Evolutionary conservation across 139 green algal genomes (phyloP).

Genomic region (Trebouxia sp.): DNA sequence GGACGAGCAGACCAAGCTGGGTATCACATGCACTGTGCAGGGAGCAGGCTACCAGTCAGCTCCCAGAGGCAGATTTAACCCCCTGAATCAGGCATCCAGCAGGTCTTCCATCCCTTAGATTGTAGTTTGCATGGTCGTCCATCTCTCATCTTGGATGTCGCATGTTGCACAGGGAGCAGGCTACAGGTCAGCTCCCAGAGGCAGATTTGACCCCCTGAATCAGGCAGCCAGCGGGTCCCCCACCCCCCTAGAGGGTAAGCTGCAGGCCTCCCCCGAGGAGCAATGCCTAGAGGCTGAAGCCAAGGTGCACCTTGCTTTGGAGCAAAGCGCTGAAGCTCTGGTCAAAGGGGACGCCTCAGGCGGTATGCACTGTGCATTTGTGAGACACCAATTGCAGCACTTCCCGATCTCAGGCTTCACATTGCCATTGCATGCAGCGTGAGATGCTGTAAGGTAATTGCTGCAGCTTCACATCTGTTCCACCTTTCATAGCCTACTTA

Average conservation of each 20-base stretch:
- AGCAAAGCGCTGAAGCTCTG: constrained; percentile 51
- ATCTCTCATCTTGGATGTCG: too few relatives aligned
- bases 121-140: constrained; percentile 58
- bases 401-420: too few relatives aligned
- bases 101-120: constrained; percentile 33
- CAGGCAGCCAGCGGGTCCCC: constrained; percentile 32
- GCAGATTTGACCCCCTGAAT: constrained; percentile 66
- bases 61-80: constrained; percentile 61
- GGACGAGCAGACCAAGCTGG: too few relatives aligned
- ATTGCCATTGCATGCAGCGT: too few relatives aligned
- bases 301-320: constrained; percentile 79
- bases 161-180: constrained; percentile 55
- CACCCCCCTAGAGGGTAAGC: constrained; percentile 48
- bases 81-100: constrained; percentile 49
- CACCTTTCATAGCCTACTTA: too few relatives aligned
- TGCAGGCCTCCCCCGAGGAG: constrained; percentile 56
- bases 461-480: too few relatives aligned
- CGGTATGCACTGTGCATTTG: constrained; percentile 4
- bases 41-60: constrained; percentile 65
- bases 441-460: too few relatives aligned
- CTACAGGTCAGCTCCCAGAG: constrained; percentile 57
- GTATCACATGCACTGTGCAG: too few relatives aligned
- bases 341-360: constrained; percentile 36
- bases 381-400: too few relatives aligned
- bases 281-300: constrained; percentile 66